Evolutionary conservation across 2,329 filamentous ascomycete species (phyloP), one percentile per base, ranked within the genome.

Genomic region (Tolypocladium inflatum): DNA sequence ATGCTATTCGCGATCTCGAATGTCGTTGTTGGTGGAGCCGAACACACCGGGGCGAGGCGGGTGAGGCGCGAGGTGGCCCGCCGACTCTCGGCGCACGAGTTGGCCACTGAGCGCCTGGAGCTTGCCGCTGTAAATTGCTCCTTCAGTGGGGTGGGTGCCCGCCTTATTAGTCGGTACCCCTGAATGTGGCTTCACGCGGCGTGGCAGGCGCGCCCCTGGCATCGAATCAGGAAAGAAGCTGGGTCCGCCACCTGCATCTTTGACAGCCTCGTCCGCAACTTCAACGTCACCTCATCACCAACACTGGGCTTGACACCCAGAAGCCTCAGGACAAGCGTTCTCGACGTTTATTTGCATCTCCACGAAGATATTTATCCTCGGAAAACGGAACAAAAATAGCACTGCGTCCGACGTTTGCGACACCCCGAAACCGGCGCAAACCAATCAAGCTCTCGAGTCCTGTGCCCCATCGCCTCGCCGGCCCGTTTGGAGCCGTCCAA

Each of bases 401-500:
- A 39, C 19, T 37, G 9, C 23, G 19, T 26, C 37, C 30, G 10
- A 45, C 21, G n/a, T 21, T 55, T 54, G 55, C 58, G 42, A 30
- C 50, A 59, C 41, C 37, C 26, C 30, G 51, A 53, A 21, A 17
- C 37, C 10, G 37, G 33, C 39, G 15, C 30, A 41, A 17, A 10
- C 42, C 35, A 41, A 50, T 51, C 52, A 55, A 19, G 35, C 42
- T 41, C 54, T 19, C 35, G 51, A 59, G 52, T 21, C 23, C 42
- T 38, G 41, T 45, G 23, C 35, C 26, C 26, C 51, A 13, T 53
- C 56, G 37, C 21, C 30, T 57, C 56, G 39, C 57, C 58, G 59
- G 35, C 62, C 58, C 59, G 63, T 67, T 65, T 64, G 59, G 56
- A 56, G 57, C 50, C 55, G 62, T 67, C 63, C 42, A 60, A 67